Conservation (phyloP, 345 rosid species). For the Salix dunnii region DNA sequence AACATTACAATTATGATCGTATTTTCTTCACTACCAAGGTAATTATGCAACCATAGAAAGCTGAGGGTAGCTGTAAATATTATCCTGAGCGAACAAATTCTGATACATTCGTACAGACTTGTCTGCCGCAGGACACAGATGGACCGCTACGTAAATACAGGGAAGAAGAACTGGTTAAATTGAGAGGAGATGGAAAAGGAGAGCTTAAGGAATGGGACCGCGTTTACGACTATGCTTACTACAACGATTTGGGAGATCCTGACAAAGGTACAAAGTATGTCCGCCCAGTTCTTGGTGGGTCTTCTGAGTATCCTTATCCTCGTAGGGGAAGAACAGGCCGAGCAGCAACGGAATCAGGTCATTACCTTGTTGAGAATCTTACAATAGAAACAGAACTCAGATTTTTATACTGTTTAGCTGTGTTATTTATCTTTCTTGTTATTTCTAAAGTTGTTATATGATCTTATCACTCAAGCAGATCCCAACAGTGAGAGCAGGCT, state of each 20-base stretch:
- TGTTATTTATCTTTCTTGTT: not conserved
- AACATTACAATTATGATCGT: slow-evolving; percentile 30
- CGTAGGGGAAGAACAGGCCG: slow-evolving; percentile 49
- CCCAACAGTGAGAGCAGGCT: slow-evolving; percentile 36
- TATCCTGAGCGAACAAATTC: not conserved
- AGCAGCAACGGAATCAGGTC: slow-evolving; percentile 30
- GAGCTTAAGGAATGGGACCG: slow-evolving; percentile 44
- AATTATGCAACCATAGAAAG: not conserved
- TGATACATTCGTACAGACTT: slow-evolving; percentile 18
- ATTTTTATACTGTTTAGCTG: not conserved
- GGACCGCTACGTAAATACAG: slow-evolving; percentile 31
- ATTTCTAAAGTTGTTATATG: not conserved
- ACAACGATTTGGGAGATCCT: slow-evolving; percentile 46
- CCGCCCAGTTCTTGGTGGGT: slow-evolving; percentile 46
- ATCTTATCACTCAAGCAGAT: slow-evolving; percentile 21
- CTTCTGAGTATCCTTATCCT: slow-evolving; percentile 41
- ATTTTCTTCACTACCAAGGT: slow-evolving; percentile 49
- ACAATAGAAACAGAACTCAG: not conserved
- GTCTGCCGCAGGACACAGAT: slow-evolving; percentile 39
- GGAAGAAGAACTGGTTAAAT: slow-evolving; percentile 33
- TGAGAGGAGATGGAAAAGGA: slow-evolving; percentile 40
- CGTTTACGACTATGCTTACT: slow-evolving; percentile 46
- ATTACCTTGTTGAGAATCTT: not conserved
- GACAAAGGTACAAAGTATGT: slow-evolving; percentile 23
- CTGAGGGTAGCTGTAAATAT: not conserved